Evolutionary conservation across 306 rosid species (phyloP), one percentile per base, ranked within the genome.

Genomic region (Fagus crenata): DNA sequence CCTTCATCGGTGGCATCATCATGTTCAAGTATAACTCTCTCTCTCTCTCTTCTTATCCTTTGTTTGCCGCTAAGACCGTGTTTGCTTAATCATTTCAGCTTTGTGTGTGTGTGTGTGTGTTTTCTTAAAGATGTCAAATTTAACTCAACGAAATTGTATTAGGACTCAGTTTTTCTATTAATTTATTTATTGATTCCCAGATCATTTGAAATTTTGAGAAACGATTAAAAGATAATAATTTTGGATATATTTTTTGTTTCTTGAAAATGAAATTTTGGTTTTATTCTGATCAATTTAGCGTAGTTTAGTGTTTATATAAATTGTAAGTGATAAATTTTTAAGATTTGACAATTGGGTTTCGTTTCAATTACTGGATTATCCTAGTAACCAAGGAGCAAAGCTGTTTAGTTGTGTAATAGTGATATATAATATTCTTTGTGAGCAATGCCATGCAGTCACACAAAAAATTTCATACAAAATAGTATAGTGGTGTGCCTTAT

Each of bases 1-100:
- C 98, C 69, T 96, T 96, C 88, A 92, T 96, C 87, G 97, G 99
- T 28, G 99, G 99, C 71, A 91, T 92, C 84, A 92, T 96, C 81
- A 89, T 92, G 99, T 96, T 96, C 88, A 96, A 96, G 99, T 92
- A 86, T 2, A 41, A 14, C 65, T 35, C 61, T 7, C 40, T 1
- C 17, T 46, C 36, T 22, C 28, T 22, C 28, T 22, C 28, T 22
- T 12, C 53, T 22, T 41, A 7, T n/a, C 7, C 28, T 18, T 4
- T 6, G 40, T 9, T 1, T 42, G 56, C 37, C 51, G 7, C 53
- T 12, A 13, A 6, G 31, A 17, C 51, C 32, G 72, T 40, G 72
- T n/a, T 67, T 40, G 72, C 5, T 36, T 36, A 2, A 12, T 22
- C 53, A 39, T 56, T 7, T 18, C 67, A 7, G 15, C 12, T 18